Base-by-base conservation (phyloP, 2,329 filamentous ascomycete species). In the Knoxdaviesia capensis region DNA sequence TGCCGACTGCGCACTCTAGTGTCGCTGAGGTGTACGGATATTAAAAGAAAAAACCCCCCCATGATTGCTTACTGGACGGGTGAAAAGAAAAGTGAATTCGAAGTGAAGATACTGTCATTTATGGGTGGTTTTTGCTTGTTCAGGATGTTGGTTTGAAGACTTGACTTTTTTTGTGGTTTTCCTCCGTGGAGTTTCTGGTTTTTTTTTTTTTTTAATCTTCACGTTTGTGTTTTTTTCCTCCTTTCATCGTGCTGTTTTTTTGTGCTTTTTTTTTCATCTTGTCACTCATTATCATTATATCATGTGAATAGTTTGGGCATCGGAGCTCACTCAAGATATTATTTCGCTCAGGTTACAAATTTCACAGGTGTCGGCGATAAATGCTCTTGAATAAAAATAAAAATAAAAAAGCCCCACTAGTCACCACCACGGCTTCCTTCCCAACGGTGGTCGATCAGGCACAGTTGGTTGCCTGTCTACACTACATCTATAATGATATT, bases 1-100 rank as follows among this genome's bases (percentile, higher is more conserved):
- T 76, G 45, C 70, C 71, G 20, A 69, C 67, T 44, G 62, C 63
- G 51, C 66, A 71, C 45, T 58, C 55, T 40, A 62, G 62, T 47
- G 42, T 29, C 43, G 31, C 38, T 20, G 31, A 20, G 4, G 11
- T 42, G 20, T 20, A 20, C 20, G 20, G 20, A 20, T 20, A 20
- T 20, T 20, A 20, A 20, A 20, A 20, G 28, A 36, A 28, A n/a
- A 31, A 37, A n/a, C 36, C 7, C 31, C 32, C 6, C 29, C 28
- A 34, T 39, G 20, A 20, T 35, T 39, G 11, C 11, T 38, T 37
- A 37, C 7, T 11, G 6, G 36, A 20, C 6, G 4, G 20, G 28
- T 8, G 20, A 30, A 3, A 1, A 38, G 5, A 8, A 29, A 38
- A 20, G 20, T 20, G 20, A 36, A 7, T 35, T 30, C 39, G 5